These are phyloP conservation scores for Saturnispora hagleri DNA, from an alignment of 805 yeast genomes.

Conservation along the genomic window DNA sequence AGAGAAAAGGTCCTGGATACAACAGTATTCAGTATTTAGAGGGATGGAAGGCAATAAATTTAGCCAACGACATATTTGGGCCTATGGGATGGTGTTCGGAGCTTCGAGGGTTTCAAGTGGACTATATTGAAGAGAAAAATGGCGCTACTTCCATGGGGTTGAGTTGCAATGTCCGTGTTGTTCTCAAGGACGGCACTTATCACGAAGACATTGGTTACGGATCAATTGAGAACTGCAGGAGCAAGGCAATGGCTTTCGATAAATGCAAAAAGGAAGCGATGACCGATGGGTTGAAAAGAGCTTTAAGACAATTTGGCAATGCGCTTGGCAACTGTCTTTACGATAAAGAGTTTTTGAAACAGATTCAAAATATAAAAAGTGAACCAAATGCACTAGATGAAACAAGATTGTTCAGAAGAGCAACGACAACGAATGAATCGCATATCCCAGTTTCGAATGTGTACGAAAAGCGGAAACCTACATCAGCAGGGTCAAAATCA, in stretches of 20 bases:
- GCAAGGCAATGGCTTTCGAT: slow-evolving; percentile 64
- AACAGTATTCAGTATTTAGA: slow-evolving; percentile 63
- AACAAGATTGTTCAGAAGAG: slow-evolving; percentile 23
- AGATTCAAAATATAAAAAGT: slow-evolving; percentile 36
- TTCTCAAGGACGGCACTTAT: slow-evolving; percentile 71
- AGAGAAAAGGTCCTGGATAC: slow-evolving; percentile 69
- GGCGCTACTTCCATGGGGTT: slow-evolving; percentile 57
- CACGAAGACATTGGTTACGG: slow-evolving; percentile 78
- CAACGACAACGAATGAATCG: neutral
- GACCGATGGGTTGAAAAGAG: slow-evolving; percentile 75
- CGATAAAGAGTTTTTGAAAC: slow-evolving; percentile 55
- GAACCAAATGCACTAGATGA: slow-evolving; percentile 25
- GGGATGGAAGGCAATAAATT: slow-evolving; percentile 74
- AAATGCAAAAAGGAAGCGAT: slow-evolving; percentile 79
- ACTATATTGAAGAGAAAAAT: slow-evolving; percentile 56
- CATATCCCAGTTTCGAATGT: neutral
- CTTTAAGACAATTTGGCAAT: slow-evolving; percentile 71
- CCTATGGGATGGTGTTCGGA: slow-evolving; percentile 80
- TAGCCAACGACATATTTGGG: slow-evolving; percentile 77
- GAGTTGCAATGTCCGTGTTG: slow-evolving; percentile 61
- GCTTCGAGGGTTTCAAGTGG: slow-evolving; percentile 54
- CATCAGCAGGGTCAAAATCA: neutral
- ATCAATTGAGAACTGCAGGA: slow-evolving; percentile 56
- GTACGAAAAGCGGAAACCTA: neutral
- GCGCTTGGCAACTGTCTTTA: slow-evolving; percentile 79